Evolutionary conservation across 371 early-diverging fungal species (phyloP).

Genomic region (Thermomucor indicae-seudaticae): DNA sequence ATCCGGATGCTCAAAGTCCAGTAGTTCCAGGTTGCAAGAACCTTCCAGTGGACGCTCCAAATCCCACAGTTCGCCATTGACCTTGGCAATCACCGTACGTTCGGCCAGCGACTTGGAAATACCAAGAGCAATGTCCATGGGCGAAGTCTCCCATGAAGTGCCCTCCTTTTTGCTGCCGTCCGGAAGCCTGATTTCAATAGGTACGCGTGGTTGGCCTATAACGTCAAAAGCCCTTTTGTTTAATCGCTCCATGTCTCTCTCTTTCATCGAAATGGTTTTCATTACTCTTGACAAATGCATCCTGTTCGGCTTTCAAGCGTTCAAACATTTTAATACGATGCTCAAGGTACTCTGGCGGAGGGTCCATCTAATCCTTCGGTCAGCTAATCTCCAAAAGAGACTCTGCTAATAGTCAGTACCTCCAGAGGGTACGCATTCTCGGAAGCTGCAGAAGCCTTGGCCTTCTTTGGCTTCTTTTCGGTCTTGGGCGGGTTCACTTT

Average conservation of each 20-base stretch:
- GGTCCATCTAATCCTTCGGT: constrained; percentile 44
- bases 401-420: constrained; percentile 24
- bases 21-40: constrained; percentile 82
- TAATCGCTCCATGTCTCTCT: too few species aligned
- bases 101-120: constrained; percentile 91
- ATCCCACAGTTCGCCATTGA: constrained; percentile 94
- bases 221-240: too few species aligned
- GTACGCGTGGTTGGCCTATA: constrained; percentile 76
- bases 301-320: constrained; percentile 72
- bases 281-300: constrained; percentile 78
- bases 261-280: too few species aligned
- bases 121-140: constrained; percentile 88
- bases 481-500: constrained; percentile 2
- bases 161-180: constrained; percentile 86
- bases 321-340: constrained; percentile 93
- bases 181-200: constrained; percentile 88
- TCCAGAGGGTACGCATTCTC: constrained; percentile 52
- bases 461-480: constrained; percentile 41
- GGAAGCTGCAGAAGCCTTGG: constrained; percentile 42
- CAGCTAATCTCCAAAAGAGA: background rate
- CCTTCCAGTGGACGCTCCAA: constrained; percentile 83
- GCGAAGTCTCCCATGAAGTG: constrained; percentile 94
- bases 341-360: constrained; percentile 78
- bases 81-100: constrained; percentile 93
- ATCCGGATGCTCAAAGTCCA: constrained; percentile 95